Evolutionary conservation across 345 rosid species (phyloP).

Genomic region (Brassica napus): DNA sequence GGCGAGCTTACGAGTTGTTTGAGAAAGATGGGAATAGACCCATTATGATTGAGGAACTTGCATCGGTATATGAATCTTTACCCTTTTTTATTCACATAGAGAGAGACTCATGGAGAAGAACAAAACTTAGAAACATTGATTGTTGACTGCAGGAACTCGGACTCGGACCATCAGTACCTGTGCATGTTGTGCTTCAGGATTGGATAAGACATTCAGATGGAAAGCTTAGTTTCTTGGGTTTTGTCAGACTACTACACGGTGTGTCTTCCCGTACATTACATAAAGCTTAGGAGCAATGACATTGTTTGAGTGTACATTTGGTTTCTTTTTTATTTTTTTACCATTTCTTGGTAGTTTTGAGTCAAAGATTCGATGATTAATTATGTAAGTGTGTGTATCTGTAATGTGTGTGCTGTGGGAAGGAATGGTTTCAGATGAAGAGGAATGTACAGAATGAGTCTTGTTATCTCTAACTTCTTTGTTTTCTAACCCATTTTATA

Average conservation of each 20-base stretch:
- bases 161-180: slow-evolving; percentile 82
- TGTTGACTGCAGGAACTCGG: slow-evolving; percentile 69
- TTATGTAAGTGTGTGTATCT: slow-evolving; percentile 5
- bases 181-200: slow-evolving; percentile 86
- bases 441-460: slow-evolving; percentile 22
- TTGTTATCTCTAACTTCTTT: not conserved
- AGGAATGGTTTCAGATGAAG: slow-evolving; percentile 11
- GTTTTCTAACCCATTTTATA: not conserved
- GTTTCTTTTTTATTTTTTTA: not conserved
- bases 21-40: slow-evolving; percentile 91
- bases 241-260: slow-evolving; percentile 83
- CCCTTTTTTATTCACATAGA: not conserved
- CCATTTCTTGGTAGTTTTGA: slow-evolving; percentile 19
- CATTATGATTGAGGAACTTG: slow-evolving; percentile 88
- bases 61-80: slow-evolving; percentile 60
- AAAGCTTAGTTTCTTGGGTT: slow-evolving; percentile 88
- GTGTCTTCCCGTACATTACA: slow-evolving; percentile 76
- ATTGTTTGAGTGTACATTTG: slow-evolving; percentile 26
- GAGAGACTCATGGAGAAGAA: slow-evolving; percentile 8
- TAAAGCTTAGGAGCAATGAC: slow-evolving; percentile 53
- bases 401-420: slow-evolving; percentile 23
- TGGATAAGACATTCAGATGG: slow-evolving; percentile 93
- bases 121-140: not conserved
- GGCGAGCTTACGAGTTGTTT: slow-evolving; percentile 78
- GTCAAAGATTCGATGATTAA: slow-evolving; percentile 16